Percentiles rank a stretch among this genome's conserved stretches.
Conservation (phyloP, 2,329 filamentous ascomycete genomes). For the Cladosporium colombiae region DNA sequence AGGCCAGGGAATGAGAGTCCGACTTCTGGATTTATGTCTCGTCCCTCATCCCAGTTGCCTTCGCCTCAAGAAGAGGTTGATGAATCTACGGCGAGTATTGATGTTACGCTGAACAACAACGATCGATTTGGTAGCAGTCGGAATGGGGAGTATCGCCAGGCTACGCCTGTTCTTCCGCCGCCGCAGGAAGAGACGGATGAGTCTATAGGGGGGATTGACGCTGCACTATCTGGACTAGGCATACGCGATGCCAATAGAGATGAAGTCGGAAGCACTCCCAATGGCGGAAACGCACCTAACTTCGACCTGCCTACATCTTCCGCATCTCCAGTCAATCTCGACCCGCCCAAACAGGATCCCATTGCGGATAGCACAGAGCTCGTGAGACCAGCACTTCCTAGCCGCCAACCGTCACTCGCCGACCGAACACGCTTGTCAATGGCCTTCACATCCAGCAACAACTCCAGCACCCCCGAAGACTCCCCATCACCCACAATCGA, state of each 20-base stretch:
- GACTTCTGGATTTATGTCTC: constrained; percentile 6
- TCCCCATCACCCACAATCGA: constrained; percentile 23
- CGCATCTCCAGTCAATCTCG: constrained; percentile 3
- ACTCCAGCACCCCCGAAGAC: neutral
- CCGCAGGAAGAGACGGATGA: constrained; percentile 8
- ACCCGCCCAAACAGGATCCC: constrained; percentile 9
- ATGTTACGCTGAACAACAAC: neutral
- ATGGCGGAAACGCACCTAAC: neutral
- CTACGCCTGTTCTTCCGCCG: constrained; percentile 1
- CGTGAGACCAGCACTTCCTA: constrained; percentile 28
- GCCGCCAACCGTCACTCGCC: constrained; percentile 39
- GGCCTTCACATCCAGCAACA: constrained; percentile 29
- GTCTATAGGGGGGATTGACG: neutral
- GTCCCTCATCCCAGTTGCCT: constrained; percentile 2
- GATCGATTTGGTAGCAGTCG: neutral
- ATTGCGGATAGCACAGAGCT: neutral
- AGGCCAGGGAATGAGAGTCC: constrained; percentile 20
- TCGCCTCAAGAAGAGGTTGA: constrained; percentile 14
- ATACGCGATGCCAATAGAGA: neutral
- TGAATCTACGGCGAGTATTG: constrained; percentile 3
- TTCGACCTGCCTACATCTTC: constrained; percentile 8
- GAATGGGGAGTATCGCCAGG: neutral
- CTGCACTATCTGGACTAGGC: neutral
- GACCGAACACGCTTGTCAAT: constrained; percentile 52
- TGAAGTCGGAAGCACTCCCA: neutral